Percentiles rank a stretch among this genome's conserved stretches.
Conservation (phyloP, 306 rosid genomes). For the Castanospermum australe region DNA sequence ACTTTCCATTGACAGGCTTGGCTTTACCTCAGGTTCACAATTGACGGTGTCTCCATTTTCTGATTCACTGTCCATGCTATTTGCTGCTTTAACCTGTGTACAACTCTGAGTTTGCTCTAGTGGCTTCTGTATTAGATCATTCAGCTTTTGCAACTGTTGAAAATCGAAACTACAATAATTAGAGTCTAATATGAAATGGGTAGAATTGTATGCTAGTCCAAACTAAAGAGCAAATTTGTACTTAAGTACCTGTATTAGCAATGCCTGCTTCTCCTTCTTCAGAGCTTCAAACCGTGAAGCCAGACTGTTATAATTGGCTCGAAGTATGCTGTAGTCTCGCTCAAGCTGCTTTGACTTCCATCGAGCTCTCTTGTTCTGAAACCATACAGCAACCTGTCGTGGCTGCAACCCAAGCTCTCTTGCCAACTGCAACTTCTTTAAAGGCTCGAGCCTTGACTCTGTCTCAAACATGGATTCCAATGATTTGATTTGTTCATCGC, state of each 20-base stretch:
- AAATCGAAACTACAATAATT: background rate
- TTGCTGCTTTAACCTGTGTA: background rate
- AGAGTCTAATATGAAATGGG: background rate
- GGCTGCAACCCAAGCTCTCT: constrained; percentile 69
- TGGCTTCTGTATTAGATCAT: constrained; percentile 35
- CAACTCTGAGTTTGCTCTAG: constrained; percentile 24
- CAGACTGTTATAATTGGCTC: constrained; percentile 41
- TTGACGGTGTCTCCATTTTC: constrained; percentile 19
- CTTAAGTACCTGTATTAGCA: constrained; percentile 48
- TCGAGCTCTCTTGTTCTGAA: constrained; percentile 77
- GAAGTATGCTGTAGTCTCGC: constrained; percentile 40
- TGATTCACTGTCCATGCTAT: constrained; percentile 24
- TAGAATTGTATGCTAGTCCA: background rate
- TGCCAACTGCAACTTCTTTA: constrained; percentile 57
- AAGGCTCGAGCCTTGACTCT: constrained; percentile 61
- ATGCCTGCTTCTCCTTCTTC: constrained; percentile 57
- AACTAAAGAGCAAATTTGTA: background rate
- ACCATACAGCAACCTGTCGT: constrained; percentile 75
- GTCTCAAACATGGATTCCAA: constrained; percentile 59
- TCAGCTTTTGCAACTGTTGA: constrained; percentile 59
- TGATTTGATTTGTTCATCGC: constrained; percentile 60
- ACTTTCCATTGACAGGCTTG: constrained; percentile 37
- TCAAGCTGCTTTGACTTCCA: constrained; percentile 77
- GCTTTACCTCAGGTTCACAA: constrained; percentile 37
- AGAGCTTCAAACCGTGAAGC: constrained; percentile 50